Percentiles rank a stretch among this genome's conserved stretches.
Evolutionary conservation across 495 filamentous ascomycete genomes (phyloP).

Genomic region (Hypoxylon rickii): DNA sequence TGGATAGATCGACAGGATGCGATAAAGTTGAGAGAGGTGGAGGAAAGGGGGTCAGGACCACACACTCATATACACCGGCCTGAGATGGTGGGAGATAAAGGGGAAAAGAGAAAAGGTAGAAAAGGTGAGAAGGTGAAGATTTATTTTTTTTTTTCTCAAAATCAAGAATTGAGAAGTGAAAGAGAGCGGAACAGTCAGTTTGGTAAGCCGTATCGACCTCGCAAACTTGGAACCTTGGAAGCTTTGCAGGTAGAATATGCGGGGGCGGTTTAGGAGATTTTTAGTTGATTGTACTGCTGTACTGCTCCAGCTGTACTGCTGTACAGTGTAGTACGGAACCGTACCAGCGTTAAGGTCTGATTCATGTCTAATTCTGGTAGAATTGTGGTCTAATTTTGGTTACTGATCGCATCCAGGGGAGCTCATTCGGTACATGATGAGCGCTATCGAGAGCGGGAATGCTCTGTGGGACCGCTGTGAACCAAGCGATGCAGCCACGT

Average conservation of each 20-base stretch:
- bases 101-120: constrained; percentile 1
- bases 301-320: too few species aligned
- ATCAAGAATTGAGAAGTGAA: background rate
- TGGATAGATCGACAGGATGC: background rate
- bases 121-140: background rate
- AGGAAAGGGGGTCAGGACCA: too few species aligned
- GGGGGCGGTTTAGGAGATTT: constrained; percentile 30
- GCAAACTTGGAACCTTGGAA: background rate
- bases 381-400: constrained; percentile 24
- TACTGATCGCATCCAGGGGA: constrained; percentile 11
- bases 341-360: too few species aligned
- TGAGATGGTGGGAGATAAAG: background rate
- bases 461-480: background rate
- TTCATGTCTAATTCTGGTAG: too few species aligned
- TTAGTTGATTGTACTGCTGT: constrained; percentile 14
- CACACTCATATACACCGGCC: too few species aligned
- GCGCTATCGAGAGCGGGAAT: constrained; percentile 1
- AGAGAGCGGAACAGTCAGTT: too few species aligned
- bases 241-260: too few species aligned
- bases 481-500: constrained; percentile 1
- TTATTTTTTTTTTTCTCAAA: background rate
- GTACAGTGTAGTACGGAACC: too few species aligned
- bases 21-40: too few species aligned
- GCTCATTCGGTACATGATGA: constrained; percentile 12
- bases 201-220: too few species aligned